Evolutionary conservation across 371 early-diverging fungal species (phyloP).

Genomic region (Gilbertella persicaria): DNA sequence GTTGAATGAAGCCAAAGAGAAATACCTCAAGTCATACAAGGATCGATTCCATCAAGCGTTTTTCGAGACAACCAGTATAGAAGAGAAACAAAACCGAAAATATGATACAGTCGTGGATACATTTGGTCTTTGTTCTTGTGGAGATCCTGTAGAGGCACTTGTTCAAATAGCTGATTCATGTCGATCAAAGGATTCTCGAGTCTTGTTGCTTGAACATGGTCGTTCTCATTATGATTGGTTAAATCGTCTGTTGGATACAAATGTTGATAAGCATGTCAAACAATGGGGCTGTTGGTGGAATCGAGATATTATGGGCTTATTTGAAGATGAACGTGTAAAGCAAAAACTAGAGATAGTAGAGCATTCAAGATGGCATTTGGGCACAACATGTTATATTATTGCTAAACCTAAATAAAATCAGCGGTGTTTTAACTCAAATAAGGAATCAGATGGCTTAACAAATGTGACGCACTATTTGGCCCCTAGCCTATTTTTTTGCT

Average conservation of each 20-base stretch:
- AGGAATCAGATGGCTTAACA: conserved; percentile 4
- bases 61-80: conserved; percentile 39
- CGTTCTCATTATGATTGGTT: conserved; percentile 64
- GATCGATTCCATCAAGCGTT: conserved; percentile 38
- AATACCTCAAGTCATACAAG: conserved; percentile 33
- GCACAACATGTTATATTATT: conserved; percentile 76
- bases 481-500: conserved; percentile 17
- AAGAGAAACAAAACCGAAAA: conserved; percentile 24
- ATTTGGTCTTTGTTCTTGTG: conserved; percentile 79
- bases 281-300: conserved; percentile 92
- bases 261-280: conserved; percentile 69
- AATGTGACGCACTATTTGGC: conserved; percentile 16
- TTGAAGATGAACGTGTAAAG: conserved; percentile 51
- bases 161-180: conserved; percentile 65
- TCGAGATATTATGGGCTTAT: conserved; percentile 71
- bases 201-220: conserved; percentile 83
- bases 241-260: conserved; percentile 69
- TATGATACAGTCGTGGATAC: conserved; percentile 83
- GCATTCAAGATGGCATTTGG: conserved; percentile 73
- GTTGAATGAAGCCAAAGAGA: conserved; percentile 59
- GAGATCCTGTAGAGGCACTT: conserved; percentile 69
- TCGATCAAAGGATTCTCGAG: conserved; percentile 56
- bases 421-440: neutral
- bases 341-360: conserved; percentile 62
- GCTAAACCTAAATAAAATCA: conserved; percentile 55